These are phyloP conservation scores for Skeletonema potamos DNA, from an alignment of 108 stramenopile species.

Conservation along the genomic window DNA sequence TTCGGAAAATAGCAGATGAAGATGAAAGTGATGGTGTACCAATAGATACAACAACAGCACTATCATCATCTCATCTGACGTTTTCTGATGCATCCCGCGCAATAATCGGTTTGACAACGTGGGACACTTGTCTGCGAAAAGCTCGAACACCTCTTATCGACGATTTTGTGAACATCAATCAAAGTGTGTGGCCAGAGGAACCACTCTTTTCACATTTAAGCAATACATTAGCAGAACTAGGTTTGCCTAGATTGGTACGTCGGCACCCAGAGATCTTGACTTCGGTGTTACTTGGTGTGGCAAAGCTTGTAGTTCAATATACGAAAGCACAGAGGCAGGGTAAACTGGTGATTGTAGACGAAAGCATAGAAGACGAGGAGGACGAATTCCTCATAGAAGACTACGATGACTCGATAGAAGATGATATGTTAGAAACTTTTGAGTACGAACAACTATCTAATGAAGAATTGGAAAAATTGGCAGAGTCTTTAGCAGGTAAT, in stretches of 20 bases:
- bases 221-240: conserved; percentile 35
- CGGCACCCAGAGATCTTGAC: conserved; percentile 63
- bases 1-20: not conserved
- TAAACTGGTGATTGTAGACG: conserved; percentile 6
- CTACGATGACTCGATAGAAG: conserved; percentile 4
- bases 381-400: conserved; percentile 26
- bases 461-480: conserved; percentile 35
- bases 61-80: conserved; percentile 11
- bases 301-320: conserved; percentile 49
- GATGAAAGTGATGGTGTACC: not conserved
- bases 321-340: conserved; percentile 9
- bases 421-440: conserved; percentile 14
- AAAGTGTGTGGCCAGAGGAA: conserved; percentile 52
- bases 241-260: conserved; percentile 59
- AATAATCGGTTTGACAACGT: conserved; percentile 18
- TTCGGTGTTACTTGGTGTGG: conserved; percentile 48
- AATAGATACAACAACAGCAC: not conserved
- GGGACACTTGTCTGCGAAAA: conserved; percentile 27
- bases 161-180: conserved; percentile 11
- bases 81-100: conserved; percentile 23
- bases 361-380: conserved; percentile 10
- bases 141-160: conserved; percentile 11
- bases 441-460: conserved; percentile 16
- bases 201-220: conserved; percentile 53
- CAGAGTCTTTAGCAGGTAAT: conserved; percentile 40